These are phyloP conservation scores for Torulaspora indica DNA, from an alignment of 805 yeast species.

Conservation along the genomic window DNA sequence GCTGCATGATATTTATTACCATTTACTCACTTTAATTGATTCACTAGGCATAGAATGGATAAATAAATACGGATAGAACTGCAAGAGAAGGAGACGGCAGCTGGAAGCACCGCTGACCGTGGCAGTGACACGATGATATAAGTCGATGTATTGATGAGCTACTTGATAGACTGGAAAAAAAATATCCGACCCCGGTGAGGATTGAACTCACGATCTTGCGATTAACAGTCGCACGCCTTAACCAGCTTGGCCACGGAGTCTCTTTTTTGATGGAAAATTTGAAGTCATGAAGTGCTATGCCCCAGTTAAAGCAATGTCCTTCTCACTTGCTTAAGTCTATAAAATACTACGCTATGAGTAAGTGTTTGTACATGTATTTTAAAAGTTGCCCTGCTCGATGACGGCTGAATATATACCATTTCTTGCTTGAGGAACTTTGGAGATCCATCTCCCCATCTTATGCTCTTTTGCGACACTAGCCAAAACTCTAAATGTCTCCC, in stretches of 20 bases:
- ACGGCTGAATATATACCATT: conserved; percentile 63
- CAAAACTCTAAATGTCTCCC: conserved; percentile 50
- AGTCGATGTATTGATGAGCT: no score
- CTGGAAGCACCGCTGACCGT: no score
- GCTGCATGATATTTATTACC: conserved; percentile 4
- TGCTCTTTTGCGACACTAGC: conserved; percentile 81
- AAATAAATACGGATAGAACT: neutral
- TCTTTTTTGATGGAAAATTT: neutral
- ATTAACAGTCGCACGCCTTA: conserved; percentile 62
- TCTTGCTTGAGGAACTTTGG: conserved; percentile 58
- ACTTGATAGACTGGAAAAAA: no score
- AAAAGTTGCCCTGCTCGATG: conserved; percentile 39
- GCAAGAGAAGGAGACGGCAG: neutral
- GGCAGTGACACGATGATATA: neutral
- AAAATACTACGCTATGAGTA: neutral
- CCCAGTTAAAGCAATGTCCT: neutral
- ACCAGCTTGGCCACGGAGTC: conserved; percentile 57
- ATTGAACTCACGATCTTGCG: conserved; percentile 60
- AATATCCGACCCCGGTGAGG: conserved; percentile 51
- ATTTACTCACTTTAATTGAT: neutral
- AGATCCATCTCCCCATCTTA: conserved; percentile 81
- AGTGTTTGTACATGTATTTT: conserved; percentile 3
- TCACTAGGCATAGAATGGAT: conserved; percentile 4
- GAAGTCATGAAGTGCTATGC: no score
- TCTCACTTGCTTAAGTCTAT: neutral